Evolutionary conservation across 768 basidiomycete species (phyloP).

Genomic region (Rhizopogon vinicolor): DNA sequence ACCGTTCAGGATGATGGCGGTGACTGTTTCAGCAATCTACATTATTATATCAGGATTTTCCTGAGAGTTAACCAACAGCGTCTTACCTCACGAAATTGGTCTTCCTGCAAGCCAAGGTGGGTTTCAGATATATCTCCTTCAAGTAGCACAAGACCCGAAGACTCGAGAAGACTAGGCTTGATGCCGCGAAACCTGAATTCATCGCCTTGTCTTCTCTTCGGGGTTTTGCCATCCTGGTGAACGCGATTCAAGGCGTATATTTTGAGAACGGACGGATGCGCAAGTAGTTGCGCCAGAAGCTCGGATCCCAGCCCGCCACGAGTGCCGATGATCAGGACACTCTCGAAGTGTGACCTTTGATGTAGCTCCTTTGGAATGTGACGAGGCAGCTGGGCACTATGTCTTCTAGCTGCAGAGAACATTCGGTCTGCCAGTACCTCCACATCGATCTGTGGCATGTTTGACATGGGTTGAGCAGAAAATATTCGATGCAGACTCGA

Average conservation of each 20-base stretch:
- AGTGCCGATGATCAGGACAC: conserved; percentile 33
- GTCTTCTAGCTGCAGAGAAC: not conserved
- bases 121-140: conserved; percentile 27
- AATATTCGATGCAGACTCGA: too few species aligned
- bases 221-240: conserved; percentile 9
- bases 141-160: conserved; percentile 26
- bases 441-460: too few species aligned
- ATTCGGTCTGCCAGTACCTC: too few species aligned
- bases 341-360: not conserved
- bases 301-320: conserved; percentile 35
- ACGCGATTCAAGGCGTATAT: conserved; percentile 27
- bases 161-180: conserved; percentile 24
- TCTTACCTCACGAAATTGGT: conserved; percentile 23
- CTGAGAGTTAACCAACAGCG: not conserved
- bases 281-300: conserved; percentile 21
- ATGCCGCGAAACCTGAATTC: conserved; percentile 31
- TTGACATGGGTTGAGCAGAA: too few species aligned
- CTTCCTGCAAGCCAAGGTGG: conserved; percentile 20
- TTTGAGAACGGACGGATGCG: conserved; percentile 10
- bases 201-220: conserved; percentile 26
- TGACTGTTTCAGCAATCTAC: conserved; percentile 11
- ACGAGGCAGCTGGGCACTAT: not conserved
- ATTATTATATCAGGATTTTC: not conserved
- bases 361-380: not conserved
- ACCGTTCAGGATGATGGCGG: conserved; percentile 29